Evolutionary conservation across 257 asterid genomes (phyloP).

Genomic region (Solanum commersonii): DNA sequence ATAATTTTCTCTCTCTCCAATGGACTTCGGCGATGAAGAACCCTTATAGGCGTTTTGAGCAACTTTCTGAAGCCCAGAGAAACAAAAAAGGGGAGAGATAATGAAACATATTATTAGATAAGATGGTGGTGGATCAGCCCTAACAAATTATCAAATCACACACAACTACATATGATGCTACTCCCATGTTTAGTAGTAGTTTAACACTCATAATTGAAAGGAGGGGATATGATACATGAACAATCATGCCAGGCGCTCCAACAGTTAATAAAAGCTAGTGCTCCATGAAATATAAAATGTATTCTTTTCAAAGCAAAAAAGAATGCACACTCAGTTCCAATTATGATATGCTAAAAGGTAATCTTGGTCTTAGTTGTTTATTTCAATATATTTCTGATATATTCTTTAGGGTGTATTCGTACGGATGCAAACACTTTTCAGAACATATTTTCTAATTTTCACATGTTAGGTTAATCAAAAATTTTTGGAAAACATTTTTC

Average conservation of each 20-base stretch:
- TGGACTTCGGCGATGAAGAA: constrained; percentile 97
- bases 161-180: not conserved
- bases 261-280: not conserved
- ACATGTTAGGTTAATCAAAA: not conserved
- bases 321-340: not conserved
- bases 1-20: constrained; percentile 68
- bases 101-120: not conserved
- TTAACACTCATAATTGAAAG: not conserved
- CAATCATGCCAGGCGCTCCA: not conserved
- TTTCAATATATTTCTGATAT: not conserved
- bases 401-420: not conserved
- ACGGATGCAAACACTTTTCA: not conserved
- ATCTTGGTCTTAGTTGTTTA: not conserved
- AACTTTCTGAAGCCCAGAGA: constrained; percentile 39
- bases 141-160: not conserved
- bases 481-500: not conserved
- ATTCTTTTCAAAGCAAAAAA: not conserved
- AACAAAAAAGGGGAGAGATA: not conserved
- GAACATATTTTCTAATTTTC: not conserved
- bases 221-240: not conserved
- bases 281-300: not conserved
- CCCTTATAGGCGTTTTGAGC: constrained; percentile 92
- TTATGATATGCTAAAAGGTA: not conserved
- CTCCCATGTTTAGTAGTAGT: not conserved
- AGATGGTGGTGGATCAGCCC: not conserved